phyloP scores from a whole-genome alignment of 139 green algal genomes.

The Chlamydomonas eustigma region DNA sequence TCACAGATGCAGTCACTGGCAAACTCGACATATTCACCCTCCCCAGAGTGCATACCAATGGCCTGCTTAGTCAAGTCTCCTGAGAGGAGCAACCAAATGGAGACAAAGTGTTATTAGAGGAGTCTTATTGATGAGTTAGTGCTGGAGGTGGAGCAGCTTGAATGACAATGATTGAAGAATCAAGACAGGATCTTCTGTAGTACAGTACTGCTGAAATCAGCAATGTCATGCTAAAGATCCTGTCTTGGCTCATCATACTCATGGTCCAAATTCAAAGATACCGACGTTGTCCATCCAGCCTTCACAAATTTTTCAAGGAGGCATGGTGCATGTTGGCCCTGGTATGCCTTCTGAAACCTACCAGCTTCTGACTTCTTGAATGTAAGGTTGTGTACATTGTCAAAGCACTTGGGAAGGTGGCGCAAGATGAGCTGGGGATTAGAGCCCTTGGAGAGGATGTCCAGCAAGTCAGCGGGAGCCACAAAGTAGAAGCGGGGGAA shows the following conservation, averaged over 20 bases:
- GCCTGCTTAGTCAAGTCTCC: slow-evolving; percentile 64
- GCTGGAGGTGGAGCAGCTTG: neutral
- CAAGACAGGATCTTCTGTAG: too few relatives aligned
- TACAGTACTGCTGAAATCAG: too few relatives aligned
- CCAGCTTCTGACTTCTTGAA: slow-evolving; percentile 48
- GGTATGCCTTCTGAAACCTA: too few relatives aligned
- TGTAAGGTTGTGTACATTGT: slow-evolving; percentile 87
- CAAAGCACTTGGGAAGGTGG: slow-evolving; percentile 89
- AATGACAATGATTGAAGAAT: too few relatives aligned
- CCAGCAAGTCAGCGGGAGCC: slow-evolving; percentile 80
- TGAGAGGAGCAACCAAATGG: neutral
- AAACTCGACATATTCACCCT: slow-evolving; percentile 86
- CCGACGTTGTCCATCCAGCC: too few relatives aligned
- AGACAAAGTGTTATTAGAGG: too few relatives aligned
- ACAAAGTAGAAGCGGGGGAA: slow-evolving; percentile 97
- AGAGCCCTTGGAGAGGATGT: slow-evolving; percentile 86
- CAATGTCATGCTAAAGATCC: too few relatives aligned
- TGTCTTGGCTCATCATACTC: too few relatives aligned
- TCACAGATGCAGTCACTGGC: slow-evolving; percentile 59
- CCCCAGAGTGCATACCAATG: slow-evolving; percentile 75
- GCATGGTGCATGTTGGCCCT: too few relatives aligned
- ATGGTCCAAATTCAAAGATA: too few relatives aligned
- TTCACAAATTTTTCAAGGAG: too few relatives aligned
- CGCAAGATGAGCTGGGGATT: slow-evolving; percentile 78
- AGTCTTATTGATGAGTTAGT: neutral